Evolutionary conservation across 192 early-diverging fungal genomes (phyloP), one percentile per base, ranked within the genome.

Genomic region (Podila horticola): DNA sequence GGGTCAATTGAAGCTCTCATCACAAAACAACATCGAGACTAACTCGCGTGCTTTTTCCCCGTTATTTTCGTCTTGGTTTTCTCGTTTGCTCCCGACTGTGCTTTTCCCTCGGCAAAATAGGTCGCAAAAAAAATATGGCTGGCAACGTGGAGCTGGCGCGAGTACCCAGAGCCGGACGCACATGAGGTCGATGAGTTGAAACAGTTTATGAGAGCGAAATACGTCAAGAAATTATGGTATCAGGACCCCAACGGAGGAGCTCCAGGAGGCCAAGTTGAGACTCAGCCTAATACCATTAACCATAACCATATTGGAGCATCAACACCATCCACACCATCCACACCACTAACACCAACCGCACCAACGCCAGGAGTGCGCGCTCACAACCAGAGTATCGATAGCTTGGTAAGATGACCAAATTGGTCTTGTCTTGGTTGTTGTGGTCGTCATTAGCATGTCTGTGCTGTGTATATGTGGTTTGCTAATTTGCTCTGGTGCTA

Each of bases 181-280:
- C 70, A 82, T 38, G 83, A 84, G 24, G 66, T 82, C 0, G 77
- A 82, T 30, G 61, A 72, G 13, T 38, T 84, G 33, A 60, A 72
- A 22, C 67, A 74, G 24, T 84, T 84, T 36, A 84, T 84, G 79
- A 64, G 77, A 69, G 72, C 76, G 31, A 84, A 84, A 72, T 84
- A 84, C 41, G 76, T 75, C 51, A 74, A 84, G 55, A 84, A 75
- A 60, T 57, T 50, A 36, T 84, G 77, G 74, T 82, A 72, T 64
- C 70, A 51, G 30, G 76, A 79, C 36, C 65, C 76, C 2, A 79
- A 31, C 48, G 70, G 41, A 4, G 62, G 55, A 31, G 52, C 55
- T 24, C 55, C 3, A 36, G 34, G 34, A 36, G 34, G 34, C 41
- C 41, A 17, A 45, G 30, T 31, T 33, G 59, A 61, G 17, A 30